Conservation (phyloP, 179 eudicot species). For the Silene noctiflora region DNA sequence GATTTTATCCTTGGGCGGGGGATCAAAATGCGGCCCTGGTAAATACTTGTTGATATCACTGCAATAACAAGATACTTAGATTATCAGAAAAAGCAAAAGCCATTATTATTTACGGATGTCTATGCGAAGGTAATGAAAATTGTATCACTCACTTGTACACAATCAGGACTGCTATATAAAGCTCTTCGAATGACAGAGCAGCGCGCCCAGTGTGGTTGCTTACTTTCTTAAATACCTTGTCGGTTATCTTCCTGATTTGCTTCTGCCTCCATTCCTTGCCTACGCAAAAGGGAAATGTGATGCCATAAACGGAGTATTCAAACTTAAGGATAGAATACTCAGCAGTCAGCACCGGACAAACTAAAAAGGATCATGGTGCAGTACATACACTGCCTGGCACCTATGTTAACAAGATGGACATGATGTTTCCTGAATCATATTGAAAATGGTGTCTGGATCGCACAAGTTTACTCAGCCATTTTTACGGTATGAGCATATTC, state of each 20-base stretch:
- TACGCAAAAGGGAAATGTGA: constrained; percentile 17
- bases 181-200: constrained; percentile 68
- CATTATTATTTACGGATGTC: neutral
- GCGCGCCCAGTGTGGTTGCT: constrained; percentile 45
- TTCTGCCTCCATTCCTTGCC: constrained; percentile 82
- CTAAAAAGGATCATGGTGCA: too few species aligned
- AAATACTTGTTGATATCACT: constrained; percentile 85
- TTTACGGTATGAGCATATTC: too few species aligned
- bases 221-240: constrained; percentile 58
- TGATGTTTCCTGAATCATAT: too few species aligned
- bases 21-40: constrained; percentile 94
- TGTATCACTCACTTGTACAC: constrained; percentile 68
- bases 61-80: constrained; percentile 17
- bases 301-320: neutral
- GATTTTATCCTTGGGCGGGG: constrained; percentile 69
- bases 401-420: too few species aligned
- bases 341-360: too few species aligned
- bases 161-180: constrained; percentile 77
- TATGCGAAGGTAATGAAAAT: neutral
- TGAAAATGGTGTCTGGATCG: too few species aligned
- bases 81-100: neutral
- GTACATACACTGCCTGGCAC: too few species aligned
- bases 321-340: neutral
- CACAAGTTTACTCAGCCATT: too few species aligned
- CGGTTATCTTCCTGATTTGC: constrained; percentile 61